These are phyloP conservation scores for Spergularia bocconei DNA, from an alignment of 148 eudicot species.

Conservation along the genomic window DNA sequence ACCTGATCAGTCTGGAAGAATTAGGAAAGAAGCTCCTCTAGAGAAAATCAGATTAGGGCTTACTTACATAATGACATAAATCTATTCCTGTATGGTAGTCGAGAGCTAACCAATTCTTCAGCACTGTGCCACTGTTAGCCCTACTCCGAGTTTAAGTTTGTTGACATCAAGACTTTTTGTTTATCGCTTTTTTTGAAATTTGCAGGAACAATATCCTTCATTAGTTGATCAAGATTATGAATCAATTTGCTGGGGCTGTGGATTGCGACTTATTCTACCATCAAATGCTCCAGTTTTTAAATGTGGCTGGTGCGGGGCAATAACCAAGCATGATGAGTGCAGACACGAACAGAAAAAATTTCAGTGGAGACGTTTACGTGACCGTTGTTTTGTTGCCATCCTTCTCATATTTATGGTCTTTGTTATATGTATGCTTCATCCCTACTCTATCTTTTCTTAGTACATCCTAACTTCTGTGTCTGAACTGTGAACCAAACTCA, in stretches of 20 bases:
- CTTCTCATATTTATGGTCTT: constrained; percentile 66
- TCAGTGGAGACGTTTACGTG: constrained; percentile 67
- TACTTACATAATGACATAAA: neutral
- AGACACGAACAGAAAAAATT: constrained; percentile 44
- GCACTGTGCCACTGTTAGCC: neutral
- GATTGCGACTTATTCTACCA: constrained; percentile 77
- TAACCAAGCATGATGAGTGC: constrained; percentile 60
- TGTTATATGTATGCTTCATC: constrained; percentile 58
- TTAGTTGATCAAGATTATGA: constrained; percentile 51
- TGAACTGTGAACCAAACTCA: neutral
- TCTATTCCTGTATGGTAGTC: neutral
- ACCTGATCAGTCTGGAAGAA: neutral
- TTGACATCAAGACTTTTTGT: neutral
- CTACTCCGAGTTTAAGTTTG: neutral
- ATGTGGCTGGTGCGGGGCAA: constrained; percentile 99
- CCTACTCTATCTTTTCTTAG: neutral
- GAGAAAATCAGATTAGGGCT: neutral
- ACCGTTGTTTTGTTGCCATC: constrained; percentile 66
- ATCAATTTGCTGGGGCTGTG: constrained; percentile 95
- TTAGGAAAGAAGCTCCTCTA: neutral
- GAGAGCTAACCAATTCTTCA: neutral
- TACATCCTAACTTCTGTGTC: neutral
- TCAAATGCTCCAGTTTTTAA: constrained; percentile 73
- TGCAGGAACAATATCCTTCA: constrained; percentile 32
- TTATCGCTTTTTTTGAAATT: constrained; percentile 7